These are phyloP conservation scores for Cordyceps cateniannulata DNA, from an alignment of 2,329 filamentous ascomycete species.

Conservation along the genomic window DNA sequence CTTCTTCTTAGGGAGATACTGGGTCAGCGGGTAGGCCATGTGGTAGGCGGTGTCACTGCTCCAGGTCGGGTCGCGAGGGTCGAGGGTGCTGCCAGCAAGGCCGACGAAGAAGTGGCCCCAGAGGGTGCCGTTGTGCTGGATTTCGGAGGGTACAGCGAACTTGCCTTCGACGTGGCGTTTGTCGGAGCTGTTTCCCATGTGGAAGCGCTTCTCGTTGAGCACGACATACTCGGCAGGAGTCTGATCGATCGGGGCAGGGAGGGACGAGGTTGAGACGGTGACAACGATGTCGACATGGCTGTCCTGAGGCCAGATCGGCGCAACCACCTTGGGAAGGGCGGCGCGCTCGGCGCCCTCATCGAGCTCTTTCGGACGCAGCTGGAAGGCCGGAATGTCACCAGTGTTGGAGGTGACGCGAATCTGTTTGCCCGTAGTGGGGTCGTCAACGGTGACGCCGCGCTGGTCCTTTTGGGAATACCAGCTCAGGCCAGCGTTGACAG, in stretches of 20 bases:
- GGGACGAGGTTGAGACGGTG: constrained; percentile 72
- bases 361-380: constrained; percentile 54
- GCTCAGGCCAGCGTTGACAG: constrained; percentile 51
- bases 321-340: constrained; percentile 61
- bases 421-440: constrained; percentile 42
- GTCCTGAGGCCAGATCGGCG: constrained; percentile 81
- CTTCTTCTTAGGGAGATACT: constrained; percentile 90
- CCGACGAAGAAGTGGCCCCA: constrained; percentile 93
- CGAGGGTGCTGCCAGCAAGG: constrained; percentile 66
- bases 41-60: constrained; percentile 72
- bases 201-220: constrained; percentile 73
- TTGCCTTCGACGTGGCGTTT: constrained; percentile 68
- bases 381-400: constrained; percentile 56
- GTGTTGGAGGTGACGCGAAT: constrained; percentile 49
- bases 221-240: constrained; percentile 64
- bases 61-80: constrained; percentile 67
- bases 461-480: constrained; percentile 44
- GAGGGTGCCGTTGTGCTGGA: constrained; percentile 87
- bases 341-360: constrained; percentile 58
- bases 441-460: constrained; percentile 40
- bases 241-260: constrained; percentile 59
- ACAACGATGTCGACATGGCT: constrained; percentile 75
- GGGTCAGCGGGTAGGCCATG: constrained; percentile 78
- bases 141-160: constrained; percentile 68
- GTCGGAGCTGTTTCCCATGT: constrained; percentile 72